phyloP scores from a whole-genome alignment of 2,329 filamentous ascomycete species.

The Cytospora chrysosperma region DNA sequence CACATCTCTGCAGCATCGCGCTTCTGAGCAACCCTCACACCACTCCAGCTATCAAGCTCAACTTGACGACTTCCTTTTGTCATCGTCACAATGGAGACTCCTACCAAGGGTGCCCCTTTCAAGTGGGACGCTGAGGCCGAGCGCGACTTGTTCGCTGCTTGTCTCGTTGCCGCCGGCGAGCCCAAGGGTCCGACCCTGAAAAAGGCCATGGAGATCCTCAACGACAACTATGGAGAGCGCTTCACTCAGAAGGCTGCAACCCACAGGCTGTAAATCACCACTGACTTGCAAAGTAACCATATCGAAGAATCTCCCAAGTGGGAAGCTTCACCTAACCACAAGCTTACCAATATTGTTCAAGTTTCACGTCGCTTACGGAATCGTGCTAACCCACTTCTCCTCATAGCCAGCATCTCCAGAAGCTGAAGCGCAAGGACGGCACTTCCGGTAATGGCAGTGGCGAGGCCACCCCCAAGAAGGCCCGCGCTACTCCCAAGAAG shows the following conservation, averaged over 20 bases:
- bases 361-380: background rate
- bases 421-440: slow-evolving; percentile 33
- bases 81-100: slow-evolving; percentile 12
- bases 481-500: slow-evolving; percentile 25
- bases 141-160: slow-evolving; percentile 31
- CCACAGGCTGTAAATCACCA: slow-evolving; percentile 17
- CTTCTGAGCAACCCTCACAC: background rate
- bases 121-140: slow-evolving; percentile 31
- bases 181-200: slow-evolving; percentile 29
- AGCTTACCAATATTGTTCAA: background rate
- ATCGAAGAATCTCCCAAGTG: background rate
- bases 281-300: background rate
- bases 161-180: slow-evolving; percentile 28
- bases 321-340: background rate
- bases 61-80: background rate
- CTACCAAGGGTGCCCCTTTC: slow-evolving; percentile 26
- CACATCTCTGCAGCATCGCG: background rate
- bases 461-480: slow-evolving; percentile 22
- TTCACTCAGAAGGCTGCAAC: slow-evolving; percentile 18
- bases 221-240: slow-evolving; percentile 14
- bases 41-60: background rate
- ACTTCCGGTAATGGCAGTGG: slow-evolving; percentile 18
- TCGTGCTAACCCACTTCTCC: slow-evolving; percentile 7
- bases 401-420: slow-evolving; percentile 37
- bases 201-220: slow-evolving; percentile 28